Evolutionary conservation across 257 asterid genomes (phyloP).

Genomic region (Perilla frutescens): DNA sequence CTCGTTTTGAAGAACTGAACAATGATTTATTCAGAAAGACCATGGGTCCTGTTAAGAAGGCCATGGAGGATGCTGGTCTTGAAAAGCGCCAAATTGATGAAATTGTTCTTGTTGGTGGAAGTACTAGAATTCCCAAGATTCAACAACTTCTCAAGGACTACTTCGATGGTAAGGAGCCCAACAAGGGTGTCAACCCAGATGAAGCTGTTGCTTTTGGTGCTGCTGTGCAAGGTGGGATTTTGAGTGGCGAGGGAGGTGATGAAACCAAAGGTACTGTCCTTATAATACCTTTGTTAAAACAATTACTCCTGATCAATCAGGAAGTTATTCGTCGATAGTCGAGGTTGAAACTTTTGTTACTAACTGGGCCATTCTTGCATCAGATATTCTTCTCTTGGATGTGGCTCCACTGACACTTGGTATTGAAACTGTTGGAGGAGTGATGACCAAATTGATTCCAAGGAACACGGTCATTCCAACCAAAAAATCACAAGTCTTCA

Average conservation of each 20-base stretch:
- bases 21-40: conserved; percentile 92
- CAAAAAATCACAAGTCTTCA: conserved; percentile 93
- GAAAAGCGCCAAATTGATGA: conserved; percentile 86
- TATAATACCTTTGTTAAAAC: background rate
- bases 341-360: conserved; percentile 1
- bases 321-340: background rate
- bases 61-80: conserved; percentile 95
- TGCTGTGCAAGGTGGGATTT: conserved; percentile 94
- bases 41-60: conserved; percentile 98
- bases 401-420: conserved; percentile 96
- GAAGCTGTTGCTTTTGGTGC: conserved; percentile 99
- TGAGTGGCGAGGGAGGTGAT: conserved; percentile 98
- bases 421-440: conserved; percentile 98
- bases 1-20: conserved; percentile 95
- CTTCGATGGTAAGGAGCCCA: conserved; percentile 94
- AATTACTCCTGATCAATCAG: background rate
- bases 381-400: conserved; percentile 94
- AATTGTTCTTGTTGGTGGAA: conserved; percentile 98
- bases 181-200: conserved; percentile 96
- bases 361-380: background rate
- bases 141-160: conserved; percentile 89
- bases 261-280: conserved; percentile 79
- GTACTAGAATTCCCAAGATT: conserved; percentile 94
- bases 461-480: conserved; percentile 96
- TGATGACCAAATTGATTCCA: conserved; percentile 98